These are phyloP conservation scores for Candida tallmaniae DNA, from an alignment of 805 yeast species.

Conservation along the genomic window DNA sequence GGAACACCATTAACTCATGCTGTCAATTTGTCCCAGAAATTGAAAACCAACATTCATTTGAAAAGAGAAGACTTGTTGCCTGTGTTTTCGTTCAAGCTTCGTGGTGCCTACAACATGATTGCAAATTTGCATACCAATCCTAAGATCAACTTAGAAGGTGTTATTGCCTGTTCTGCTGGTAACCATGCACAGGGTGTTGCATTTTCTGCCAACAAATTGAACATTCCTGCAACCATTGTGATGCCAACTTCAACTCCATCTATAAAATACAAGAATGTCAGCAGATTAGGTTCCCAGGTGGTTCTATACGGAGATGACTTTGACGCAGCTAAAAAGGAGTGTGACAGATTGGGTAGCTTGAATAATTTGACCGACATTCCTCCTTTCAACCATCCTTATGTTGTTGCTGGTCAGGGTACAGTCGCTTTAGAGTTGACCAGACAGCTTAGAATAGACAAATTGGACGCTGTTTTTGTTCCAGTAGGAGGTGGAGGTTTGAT, in stretches of 20 bases:
- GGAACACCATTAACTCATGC: conserved; percentile 86
- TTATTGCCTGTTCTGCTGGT: conserved; percentile 97
- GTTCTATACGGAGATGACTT: conserved; percentile 92
- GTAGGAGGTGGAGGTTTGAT: conserved; percentile 97
- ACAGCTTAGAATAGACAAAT: conserved; percentile 72
- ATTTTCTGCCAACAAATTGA: conserved; percentile 75
- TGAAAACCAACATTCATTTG: conserved; percentile 70
- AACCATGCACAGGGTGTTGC: conserved; percentile 99
- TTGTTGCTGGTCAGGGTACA: conserved; percentile 98
- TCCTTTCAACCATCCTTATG: conserved; percentile 98
- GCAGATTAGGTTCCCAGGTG: conserved; percentile 90
- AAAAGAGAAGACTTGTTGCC: conserved; percentile 94
- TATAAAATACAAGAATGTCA: conserved; percentile 87
- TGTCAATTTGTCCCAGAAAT: conserved; percentile 63
- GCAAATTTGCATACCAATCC: conserved; percentile 67
- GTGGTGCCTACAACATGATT: conserved; percentile 98
- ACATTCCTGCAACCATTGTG: conserved; percentile 92
- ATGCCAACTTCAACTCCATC: conserved; percentile 98
- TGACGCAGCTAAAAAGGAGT: conserved; percentile 91
- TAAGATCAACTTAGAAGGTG: conserved; percentile 70
- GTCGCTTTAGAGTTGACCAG: conserved; percentile 89
- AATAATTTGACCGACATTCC: conserved; percentile 85
- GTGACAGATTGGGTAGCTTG: conserved; percentile 62
- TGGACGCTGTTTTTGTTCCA: conserved; percentile 85
- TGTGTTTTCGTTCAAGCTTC: conserved; percentile 89